Percentiles rank a stretch among this genome's conserved stretches.
Conservation (phyloP, 1,284 basidiomycete genomes). For the Cryptococcus depauperatus region DNA sequence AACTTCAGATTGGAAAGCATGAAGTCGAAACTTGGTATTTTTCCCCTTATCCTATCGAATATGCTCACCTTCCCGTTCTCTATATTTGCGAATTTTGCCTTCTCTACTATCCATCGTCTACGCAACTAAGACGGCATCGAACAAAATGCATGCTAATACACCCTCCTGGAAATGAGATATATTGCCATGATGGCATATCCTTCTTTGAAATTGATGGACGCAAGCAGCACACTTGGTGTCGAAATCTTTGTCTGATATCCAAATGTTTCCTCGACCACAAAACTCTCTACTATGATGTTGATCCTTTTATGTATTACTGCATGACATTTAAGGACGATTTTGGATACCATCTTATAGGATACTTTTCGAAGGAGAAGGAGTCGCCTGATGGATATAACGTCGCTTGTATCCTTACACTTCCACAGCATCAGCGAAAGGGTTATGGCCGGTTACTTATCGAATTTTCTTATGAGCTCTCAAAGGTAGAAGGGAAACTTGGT, state of each 20-base stretch:
- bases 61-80: constrained; percentile 85
- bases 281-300: constrained; percentile 99
- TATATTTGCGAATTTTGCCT: constrained; percentile 99
- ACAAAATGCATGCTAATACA: constrained; percentile 86
- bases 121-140: constrained; percentile 85
- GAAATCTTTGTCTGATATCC: constrained; percentile 90
- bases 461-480: constrained; percentile 96
- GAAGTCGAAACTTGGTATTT: constrained; percentile 99
- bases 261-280: constrained; percentile 99
- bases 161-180: constrained; percentile 98
- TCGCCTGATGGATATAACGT: constrained; percentile 97
- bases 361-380: constrained; percentile 99
- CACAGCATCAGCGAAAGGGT: constrained; percentile 93
- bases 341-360: constrained; percentile 92
- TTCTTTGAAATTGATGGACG: constrained; percentile 99
- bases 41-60: constrained; percentile 96
- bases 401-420: constrained; percentile 94
- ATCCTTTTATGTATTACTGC: constrained; percentile 98
- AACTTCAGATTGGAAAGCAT: constrained; percentile 89
- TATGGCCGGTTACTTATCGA: constrained; percentile 95
- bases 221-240: constrained; percentile 91
- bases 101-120: constrained; percentile 74
- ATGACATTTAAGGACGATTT: constrained; percentile 87
- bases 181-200: constrained; percentile 89
- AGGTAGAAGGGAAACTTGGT: constrained; percentile 90